Percentiles rank a stretch among this genome's conserved stretches.
These are phyloP conservation scores for Rhododendron vialii DNA, from an alignment of 148 eudicot genomes.

Conservation along the genomic window DNA sequence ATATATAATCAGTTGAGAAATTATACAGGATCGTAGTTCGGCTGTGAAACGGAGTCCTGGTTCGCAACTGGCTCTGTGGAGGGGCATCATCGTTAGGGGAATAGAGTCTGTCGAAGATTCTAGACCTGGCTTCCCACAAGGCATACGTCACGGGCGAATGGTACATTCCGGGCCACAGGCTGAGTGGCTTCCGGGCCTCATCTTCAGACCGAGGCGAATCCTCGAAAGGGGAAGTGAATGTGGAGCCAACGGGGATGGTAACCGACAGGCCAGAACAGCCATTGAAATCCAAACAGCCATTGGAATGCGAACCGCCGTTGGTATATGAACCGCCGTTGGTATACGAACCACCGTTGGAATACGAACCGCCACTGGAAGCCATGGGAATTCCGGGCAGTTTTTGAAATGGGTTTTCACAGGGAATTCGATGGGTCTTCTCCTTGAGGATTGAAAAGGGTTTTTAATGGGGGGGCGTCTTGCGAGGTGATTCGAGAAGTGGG, in stretches of 20 bases:
- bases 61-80: slow-evolving; percentile 61
- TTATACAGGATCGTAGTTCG: slow-evolving; percentile 62
- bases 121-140: slow-evolving; percentile 82
- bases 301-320: background rate
- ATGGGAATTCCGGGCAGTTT: background rate
- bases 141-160: slow-evolving; percentile 94
- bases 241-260: slow-evolving; percentile 60
- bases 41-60: slow-evolving; percentile 62
- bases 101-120: slow-evolving; percentile 59
- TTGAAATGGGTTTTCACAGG: background rate
- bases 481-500: background rate
- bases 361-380: background rate
- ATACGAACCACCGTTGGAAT: background rate
- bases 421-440: background rate
- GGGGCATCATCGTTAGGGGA: slow-evolving; percentile 66
- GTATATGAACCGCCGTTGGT: background rate
- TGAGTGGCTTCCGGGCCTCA: slow-evolving; percentile 49
- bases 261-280: slow-evolving; percentile 5
- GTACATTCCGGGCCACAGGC: slow-evolving; percentile 99
- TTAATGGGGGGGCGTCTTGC: background rate
- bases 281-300: slow-evolving; percentile 15
- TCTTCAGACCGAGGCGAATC: slow-evolving; percentile 26
- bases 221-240: slow-evolving; percentile 52
- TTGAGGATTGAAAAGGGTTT: background rate
- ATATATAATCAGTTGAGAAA: slow-evolving; percentile 73